Conservation (phyloP, 2,329 filamentous ascomycete species). For the Paradendryphiella salina region DNA sequence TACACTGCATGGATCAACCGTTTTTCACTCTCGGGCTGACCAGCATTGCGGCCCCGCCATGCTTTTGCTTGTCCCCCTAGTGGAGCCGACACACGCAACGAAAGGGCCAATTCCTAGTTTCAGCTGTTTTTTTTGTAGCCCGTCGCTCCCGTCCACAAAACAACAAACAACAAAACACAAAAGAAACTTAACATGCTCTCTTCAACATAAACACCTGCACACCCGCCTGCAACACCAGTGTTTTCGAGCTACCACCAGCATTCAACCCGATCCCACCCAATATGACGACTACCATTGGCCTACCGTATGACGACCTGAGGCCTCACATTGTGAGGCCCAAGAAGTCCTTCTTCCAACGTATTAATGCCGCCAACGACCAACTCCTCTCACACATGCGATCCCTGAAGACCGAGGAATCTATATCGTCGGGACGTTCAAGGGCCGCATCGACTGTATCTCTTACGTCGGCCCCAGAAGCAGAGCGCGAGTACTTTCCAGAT, state of each 20-base stretch:
- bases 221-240: not conserved
- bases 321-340: constrained; percentile 13
- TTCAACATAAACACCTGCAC: constrained; percentile 11
- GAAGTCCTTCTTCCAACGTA: constrained; percentile 22
- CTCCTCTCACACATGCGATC: constrained; percentile 18
- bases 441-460: constrained; percentile 7
- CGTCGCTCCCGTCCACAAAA: constrained; percentile 4
- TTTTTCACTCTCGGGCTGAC: constrained; percentile 7
- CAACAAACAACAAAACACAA: constrained; percentile 11
- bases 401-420: constrained; percentile 1
- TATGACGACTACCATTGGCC: constrained; percentile 21
- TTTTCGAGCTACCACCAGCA: not conserved
- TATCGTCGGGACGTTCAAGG: constrained; percentile 5
- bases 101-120: constrained; percentile 4
- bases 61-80: constrained; percentile 9
- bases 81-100: constrained; percentile 8
- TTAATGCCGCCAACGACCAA: constrained; percentile 16
- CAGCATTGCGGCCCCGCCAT: constrained; percentile 15
- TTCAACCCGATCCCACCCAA: not conserved
- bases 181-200: constrained; percentile 6
- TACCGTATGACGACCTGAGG: constrained; percentile 13
- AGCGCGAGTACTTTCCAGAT: constrained; percentile 8
- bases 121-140: constrained; percentile 13
- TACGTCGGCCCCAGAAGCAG: constrained; percentile 8
- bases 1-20: constrained; percentile 15